These are phyloP conservation scores for Nakazawaea laoshanensis DNA, from an alignment of 805 yeast genomes.

Conservation along the genomic window DNA sequence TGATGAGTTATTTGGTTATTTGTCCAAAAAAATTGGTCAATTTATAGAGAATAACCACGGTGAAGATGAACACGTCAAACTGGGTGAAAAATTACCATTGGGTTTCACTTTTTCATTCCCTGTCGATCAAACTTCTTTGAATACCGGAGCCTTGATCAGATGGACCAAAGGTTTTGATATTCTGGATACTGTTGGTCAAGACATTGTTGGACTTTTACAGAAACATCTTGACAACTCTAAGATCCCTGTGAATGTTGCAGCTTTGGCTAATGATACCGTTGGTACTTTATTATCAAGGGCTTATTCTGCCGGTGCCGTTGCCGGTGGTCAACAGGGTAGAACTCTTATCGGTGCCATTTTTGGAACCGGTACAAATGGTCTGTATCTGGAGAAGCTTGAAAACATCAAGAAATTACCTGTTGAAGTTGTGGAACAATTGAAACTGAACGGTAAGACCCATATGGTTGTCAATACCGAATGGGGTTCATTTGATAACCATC, in stretches of 20 bases:
- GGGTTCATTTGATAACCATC: conserved; percentile 92
- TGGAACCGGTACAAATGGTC: conserved; percentile 98
- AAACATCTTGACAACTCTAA: conserved; percentile 49
- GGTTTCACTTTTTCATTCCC: conserved; percentile 97
- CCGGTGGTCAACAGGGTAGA: conserved; percentile 54
- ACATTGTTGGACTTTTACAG: conserved; percentile 71
- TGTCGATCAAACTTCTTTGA: conserved; percentile 73
- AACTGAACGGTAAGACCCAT: conserved; percentile 38
- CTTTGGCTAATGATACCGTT: conserved; percentile 92
- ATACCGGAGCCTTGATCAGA: conserved; percentile 74
- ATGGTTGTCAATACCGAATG: conserved; percentile 96
- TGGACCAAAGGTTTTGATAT: conserved; percentile 97
- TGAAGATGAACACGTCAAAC: conserved; percentile 25
- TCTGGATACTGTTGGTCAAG: conserved; percentile 76
- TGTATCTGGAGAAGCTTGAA: conserved; percentile 72
- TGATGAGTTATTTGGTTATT: conserved; percentile 60
- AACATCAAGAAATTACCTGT: conserved; percentile 69
- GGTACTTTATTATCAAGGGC: conserved; percentile 89
- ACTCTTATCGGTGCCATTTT: conserved; percentile 86
- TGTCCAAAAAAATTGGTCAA: conserved; percentile 60
- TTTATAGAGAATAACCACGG: conserved; percentile 65
- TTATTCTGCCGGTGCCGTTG: conserved; percentile 52
- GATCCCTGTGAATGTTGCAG: conserved; percentile 66
- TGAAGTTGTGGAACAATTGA: conserved; percentile 26
- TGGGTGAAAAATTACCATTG: conserved; percentile 41